Evolutionary conservation across 805 yeast species (phyloP).

Genomic region (Nakazawaea holstii): DNA sequence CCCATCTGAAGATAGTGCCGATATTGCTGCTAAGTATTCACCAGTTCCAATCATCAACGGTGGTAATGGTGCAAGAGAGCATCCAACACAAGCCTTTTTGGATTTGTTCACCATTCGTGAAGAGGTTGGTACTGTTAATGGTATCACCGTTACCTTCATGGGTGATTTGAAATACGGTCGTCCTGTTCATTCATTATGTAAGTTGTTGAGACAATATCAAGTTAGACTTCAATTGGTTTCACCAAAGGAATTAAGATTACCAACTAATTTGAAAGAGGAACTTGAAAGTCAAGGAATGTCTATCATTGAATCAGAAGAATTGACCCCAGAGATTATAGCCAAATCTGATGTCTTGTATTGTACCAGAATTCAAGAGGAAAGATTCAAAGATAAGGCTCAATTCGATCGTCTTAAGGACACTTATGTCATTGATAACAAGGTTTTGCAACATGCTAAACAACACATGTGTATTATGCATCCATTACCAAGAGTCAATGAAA

Average conservation of each 20-base stretch:
- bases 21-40: slow-evolving; percentile 91
- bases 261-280: slow-evolving; percentile 64
- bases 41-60: slow-evolving; percentile 97
- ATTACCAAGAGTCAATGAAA: slow-evolving; percentile 94
- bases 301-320: slow-evolving; percentile 64
- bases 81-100: slow-evolving; percentile 97
- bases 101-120: slow-evolving; percentile 98
- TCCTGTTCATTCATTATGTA: slow-evolving; percentile 95
- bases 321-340: slow-evolving; percentile 81
- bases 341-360: slow-evolving; percentile 94
- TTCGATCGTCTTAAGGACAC: slow-evolving; percentile 87
- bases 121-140: slow-evolving; percentile 97
- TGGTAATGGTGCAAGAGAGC: slow-evolving; percentile 97
- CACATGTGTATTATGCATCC: slow-evolving; percentile 99
- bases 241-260: slow-evolving; percentile 84
- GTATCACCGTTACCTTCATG: slow-evolving; percentile 96
- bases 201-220: slow-evolving; percentile 85
- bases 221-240: slow-evolving; percentile 89
- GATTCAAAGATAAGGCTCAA: slow-evolving; percentile 72
- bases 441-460: slow-evolving; percentile 87
- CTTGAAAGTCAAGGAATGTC: slow-evolving; percentile 64
- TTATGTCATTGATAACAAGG: slow-evolving; percentile 88
- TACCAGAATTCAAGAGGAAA: slow-evolving; percentile 96
- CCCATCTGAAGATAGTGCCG: slow-evolving; percentile 88
- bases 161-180: slow-evolving; percentile 98